Evolutionary conservation across 345 rosid genomes (phyloP).

Genomic region (Citrus australasica): DNA sequence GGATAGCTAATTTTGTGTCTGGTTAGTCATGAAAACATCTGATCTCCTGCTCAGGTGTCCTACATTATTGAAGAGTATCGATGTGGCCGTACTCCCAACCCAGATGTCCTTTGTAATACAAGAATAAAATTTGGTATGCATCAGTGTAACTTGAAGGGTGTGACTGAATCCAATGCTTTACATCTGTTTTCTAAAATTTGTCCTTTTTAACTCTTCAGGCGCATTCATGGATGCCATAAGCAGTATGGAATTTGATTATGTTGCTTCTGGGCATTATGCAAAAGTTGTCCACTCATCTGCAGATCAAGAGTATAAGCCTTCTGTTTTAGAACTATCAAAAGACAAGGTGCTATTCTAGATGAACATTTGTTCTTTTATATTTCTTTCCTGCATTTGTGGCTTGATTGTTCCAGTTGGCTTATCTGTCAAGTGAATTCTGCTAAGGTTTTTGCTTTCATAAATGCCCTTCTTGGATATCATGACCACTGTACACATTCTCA

Average conservation of each 20-base stretch:
- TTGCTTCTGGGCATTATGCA: slow-evolving; percentile 95
- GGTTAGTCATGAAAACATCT: slow-evolving; percentile 3
- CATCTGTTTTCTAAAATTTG: background rate
- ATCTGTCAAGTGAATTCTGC: background rate
- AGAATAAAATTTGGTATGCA: slow-evolving; percentile 85
- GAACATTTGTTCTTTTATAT: background rate
- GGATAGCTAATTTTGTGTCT: background rate
- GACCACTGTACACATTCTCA: background rate
- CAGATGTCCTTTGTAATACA: slow-evolving; percentile 89
- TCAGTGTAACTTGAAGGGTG: background rate
- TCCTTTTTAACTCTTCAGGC: slow-evolving; percentile 41
- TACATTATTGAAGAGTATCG: slow-evolving; percentile 85
- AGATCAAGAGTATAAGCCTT: slow-evolving; percentile 42
- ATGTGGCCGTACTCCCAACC: slow-evolving; percentile 93
- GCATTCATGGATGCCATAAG: slow-evolving; percentile 87
- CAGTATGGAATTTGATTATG: slow-evolving; percentile 59
- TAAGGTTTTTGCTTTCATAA: background rate
- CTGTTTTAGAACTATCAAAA: slow-evolving; percentile 65
- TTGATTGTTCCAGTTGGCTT: background rate
- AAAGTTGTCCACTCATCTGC: slow-evolving; percentile 62
- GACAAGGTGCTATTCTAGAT: slow-evolving; percentile 52
- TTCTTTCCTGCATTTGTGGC: background rate
- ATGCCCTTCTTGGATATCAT: background rate
- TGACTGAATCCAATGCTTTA: background rate
- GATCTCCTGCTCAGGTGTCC: slow-evolving; percentile 54